A percentile compares a stretch with the other conserved stretches of the same genome.
phyloP scores from a whole-genome alignment of 805 yeast genomes.

The Maudiozyma barnettii region DNA sequence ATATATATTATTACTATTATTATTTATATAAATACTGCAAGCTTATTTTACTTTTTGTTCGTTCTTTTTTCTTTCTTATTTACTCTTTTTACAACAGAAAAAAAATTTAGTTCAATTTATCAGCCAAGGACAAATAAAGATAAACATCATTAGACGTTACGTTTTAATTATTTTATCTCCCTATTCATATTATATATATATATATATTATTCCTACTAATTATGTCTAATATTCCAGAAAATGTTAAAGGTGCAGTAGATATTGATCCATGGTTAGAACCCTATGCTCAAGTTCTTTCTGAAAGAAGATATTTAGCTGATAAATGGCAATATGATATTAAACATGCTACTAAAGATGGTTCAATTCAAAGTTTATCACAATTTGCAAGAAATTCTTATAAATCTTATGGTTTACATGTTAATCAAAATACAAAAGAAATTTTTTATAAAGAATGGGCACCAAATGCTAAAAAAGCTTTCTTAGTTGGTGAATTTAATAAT shows the following conservation, averaged over 20 bases:
- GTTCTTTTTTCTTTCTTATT: too few species aligned
- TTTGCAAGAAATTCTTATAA: slow-evolving; percentile 69
- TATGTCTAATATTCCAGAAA: slow-evolving; percentile 21
- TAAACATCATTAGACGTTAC: too few species aligned
- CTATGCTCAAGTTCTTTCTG: slow-evolving; percentile 52
- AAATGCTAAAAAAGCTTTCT: slow-evolving; percentile 60
- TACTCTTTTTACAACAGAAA: too few species aligned
- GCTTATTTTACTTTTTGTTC: too few species aligned
- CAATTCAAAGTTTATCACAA: slow-evolving; percentile 55
- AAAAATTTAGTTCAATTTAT: too few species aligned
- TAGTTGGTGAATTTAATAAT: slow-evolving; percentile 87
- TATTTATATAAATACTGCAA: too few species aligned
- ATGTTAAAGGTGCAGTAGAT: slow-evolving; percentile 52
- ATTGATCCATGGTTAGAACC: slow-evolving; percentile 87
- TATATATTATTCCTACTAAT: not conserved
- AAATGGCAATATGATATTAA: slow-evolving; percentile 49
- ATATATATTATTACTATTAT: too few species aligned
- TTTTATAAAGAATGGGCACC: slow-evolving; percentile 83
- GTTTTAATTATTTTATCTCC: too few species aligned
- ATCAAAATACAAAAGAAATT: slow-evolving; percentile 42
- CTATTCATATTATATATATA: too few species aligned
- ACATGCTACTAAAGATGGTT: slow-evolving; percentile 28
- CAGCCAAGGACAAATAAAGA: too few species aligned
- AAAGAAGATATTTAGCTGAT: slow-evolving; percentile 57
- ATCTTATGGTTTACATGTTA: slow-evolving; percentile 66